These are phyloP conservation scores for Aspergillus heteromorphus DNA, from an alignment of 495 filamentous ascomycete species.

Conservation along the genomic window DNA sequence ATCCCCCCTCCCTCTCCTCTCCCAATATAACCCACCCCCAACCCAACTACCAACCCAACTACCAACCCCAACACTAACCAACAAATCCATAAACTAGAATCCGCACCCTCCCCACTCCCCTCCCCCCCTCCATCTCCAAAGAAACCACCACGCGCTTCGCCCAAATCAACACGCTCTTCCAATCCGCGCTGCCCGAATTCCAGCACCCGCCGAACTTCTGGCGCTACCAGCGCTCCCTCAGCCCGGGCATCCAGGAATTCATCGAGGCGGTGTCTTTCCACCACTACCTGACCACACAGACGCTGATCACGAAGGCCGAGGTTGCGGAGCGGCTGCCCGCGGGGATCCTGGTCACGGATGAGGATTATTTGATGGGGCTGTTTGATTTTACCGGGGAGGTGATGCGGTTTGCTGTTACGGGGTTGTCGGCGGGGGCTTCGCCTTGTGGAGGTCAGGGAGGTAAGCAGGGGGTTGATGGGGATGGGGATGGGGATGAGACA, in stretches of 20 bases:
- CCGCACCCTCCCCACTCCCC: slow-evolving; percentile 54
- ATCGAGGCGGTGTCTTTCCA: slow-evolving; percentile 83
- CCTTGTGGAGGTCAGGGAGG: too few species aligned
- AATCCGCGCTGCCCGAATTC: slow-evolving; percentile 64
- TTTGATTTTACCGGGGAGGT: slow-evolving; percentile 92
- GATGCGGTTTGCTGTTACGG: slow-evolving; percentile 90
- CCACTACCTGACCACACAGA: slow-evolving; percentile 78
- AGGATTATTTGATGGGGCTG: slow-evolving; percentile 87
- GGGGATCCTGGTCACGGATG: slow-evolving; percentile 59
- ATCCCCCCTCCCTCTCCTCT: neutral
- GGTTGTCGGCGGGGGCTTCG: slow-evolving; percentile 32
- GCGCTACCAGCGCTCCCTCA: slow-evolving; percentile 75
- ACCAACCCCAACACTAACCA: neutral
- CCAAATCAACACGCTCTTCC: slow-evolving; percentile 65
- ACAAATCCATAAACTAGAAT: too few species aligned
- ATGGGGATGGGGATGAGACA: neutral
- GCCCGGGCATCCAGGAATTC: slow-evolving; percentile 79
- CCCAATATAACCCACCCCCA: slow-evolving; percentile 1
- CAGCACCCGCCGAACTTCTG: slow-evolving; percentile 69
- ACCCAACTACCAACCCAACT: slow-evolving; percentile 1
- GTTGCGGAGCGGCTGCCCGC: slow-evolving; percentile 46
- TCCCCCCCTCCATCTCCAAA: slow-evolving; percentile 60
- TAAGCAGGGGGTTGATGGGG: neutral
- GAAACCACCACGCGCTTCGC: slow-evolving; percentile 58
- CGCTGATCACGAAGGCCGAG: slow-evolving; percentile 60